Evolutionary conservation across 345 rosid species (phyloP).

Genomic region (Boechera stricta): DNA sequence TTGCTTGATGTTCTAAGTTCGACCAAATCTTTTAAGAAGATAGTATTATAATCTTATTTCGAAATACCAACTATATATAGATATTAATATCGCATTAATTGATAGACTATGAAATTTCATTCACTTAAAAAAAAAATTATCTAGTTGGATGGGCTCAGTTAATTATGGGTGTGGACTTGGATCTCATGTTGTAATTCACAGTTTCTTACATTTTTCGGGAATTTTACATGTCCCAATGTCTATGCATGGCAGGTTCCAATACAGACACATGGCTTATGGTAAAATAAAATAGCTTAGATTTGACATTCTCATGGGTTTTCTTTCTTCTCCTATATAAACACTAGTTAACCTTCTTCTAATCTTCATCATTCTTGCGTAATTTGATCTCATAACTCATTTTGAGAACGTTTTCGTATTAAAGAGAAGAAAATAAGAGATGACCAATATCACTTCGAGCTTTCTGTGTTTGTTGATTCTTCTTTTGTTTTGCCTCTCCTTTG

Average conservation of each 20-base stretch:
- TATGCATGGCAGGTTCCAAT: conserved; percentile 32
- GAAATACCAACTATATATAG: background rate
- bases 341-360: background rate
- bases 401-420: conserved; percentile 9
- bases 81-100: background rate
- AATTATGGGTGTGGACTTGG: conserved; percentile 33
- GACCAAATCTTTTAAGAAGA: background rate
- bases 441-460: conserved; percentile 33
- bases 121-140: background rate
- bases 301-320: conserved; percentile 18
- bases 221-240: conserved; percentile 28
- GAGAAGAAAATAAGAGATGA: conserved; percentile 30
- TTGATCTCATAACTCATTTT: conserved; percentile 1
- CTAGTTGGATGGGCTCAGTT: conserved; percentile 1
- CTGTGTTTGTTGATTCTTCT: conserved; percentile 38
- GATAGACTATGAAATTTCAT: background rate
- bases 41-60: background rate
- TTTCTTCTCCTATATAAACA: conserved; percentile 28
- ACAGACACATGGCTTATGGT: conserved; percentile 38
- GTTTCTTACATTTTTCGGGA: conserved; percentile 21
- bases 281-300: conserved; percentile 2
- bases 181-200: conserved; percentile 26
- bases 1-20: conserved; percentile 1
- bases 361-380: conserved; percentile 17
- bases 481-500: conserved; percentile 38